Conservation (phyloP, 1,139 yeast species). For the Protomyces macrosporus region DNA sequence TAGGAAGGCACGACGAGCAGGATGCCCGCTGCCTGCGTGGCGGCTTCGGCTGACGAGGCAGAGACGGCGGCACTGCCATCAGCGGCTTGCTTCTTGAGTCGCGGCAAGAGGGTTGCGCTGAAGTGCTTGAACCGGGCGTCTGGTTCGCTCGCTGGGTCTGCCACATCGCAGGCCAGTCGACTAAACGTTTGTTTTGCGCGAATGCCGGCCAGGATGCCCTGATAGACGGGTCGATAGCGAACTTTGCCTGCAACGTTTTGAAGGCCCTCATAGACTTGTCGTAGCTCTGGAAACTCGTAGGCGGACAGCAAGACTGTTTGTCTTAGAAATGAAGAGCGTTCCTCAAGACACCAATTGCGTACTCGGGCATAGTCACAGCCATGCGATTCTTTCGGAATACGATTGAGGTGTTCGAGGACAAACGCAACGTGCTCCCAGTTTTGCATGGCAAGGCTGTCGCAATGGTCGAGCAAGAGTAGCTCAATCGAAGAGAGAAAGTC, state of each 20-base stretch:
- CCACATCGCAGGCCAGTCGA: slow-evolving; percentile 49
- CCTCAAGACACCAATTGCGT: slow-evolving; percentile 88
- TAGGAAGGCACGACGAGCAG: slow-evolving; percentile 79
- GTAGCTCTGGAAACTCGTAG: slow-evolving; percentile 74
- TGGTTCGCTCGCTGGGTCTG: slow-evolving; percentile 60
- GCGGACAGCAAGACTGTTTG: slow-evolving; percentile 75
- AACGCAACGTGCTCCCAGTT: slow-evolving; percentile 78
- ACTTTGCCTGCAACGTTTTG: slow-evolving; percentile 61
- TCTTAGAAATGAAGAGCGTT: slow-evolving; percentile 65
- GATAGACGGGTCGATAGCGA: slow-evolving; percentile 45
- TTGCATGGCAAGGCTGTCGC: slow-evolving; percentile 86
- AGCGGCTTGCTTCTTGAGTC: slow-evolving; percentile 48
- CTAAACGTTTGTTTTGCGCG: slow-evolving; percentile 28
- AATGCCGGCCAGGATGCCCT: slow-evolving; percentile 44
- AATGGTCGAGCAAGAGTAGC: slow-evolving; percentile 68
- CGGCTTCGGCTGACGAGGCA: slow-evolving; percentile 35
- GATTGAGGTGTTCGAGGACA: slow-evolving; percentile 65
- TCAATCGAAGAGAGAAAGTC: slow-evolving; percentile 90
- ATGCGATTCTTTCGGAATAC: slow-evolving; percentile 68
- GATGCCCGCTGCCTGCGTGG: slow-evolving; percentile 53
- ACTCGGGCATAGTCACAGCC: slow-evolving; percentile 90
- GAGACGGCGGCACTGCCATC: slow-evolving; percentile 5
- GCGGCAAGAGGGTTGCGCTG: slow-evolving; percentile 66
- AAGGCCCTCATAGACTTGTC: slow-evolving; percentile 56
- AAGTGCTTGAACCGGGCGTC: slow-evolving; percentile 76